A percentile compares a stretch with the other conserved stretches of the same genome.
Evolutionary conservation across 805 yeast species (phyloP).

Genomic region (Saturnispora gosingensis): DNA sequence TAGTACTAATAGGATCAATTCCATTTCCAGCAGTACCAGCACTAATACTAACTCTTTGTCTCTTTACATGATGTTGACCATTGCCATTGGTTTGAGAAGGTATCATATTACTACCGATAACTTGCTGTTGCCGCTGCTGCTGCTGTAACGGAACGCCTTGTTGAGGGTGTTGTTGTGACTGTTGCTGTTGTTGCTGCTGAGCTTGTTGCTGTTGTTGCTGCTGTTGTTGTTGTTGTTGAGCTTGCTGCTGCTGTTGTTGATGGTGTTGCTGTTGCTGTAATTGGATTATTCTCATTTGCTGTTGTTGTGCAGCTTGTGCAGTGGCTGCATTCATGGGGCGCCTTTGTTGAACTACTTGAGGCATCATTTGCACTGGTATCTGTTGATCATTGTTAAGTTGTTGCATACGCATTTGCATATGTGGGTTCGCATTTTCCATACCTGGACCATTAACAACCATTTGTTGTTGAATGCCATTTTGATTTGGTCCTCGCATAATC

Average conservation of each 20-base stretch:
- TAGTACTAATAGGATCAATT: constrained; percentile 13
- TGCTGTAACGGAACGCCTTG: constrained; percentile 10
- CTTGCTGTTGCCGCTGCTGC: constrained; percentile 14
- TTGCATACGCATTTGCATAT: constrained; percentile 9
- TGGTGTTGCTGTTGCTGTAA: constrained; percentile 5
- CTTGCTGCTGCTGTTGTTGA: neutral
- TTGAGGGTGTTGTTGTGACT: constrained; percentile 1
- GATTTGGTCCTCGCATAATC: constrained; percentile 1
- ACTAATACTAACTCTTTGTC: constrained; percentile 14
- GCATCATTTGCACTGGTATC: constrained; percentile 3
- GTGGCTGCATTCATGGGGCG: constrained; percentile 1
- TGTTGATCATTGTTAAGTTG: constrained; percentile 4
- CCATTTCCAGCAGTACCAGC: constrained; percentile 11
- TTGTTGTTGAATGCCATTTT: constrained; percentile 4
- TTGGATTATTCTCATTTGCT: constrained; percentile 1
- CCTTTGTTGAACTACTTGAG: constrained; percentile 4
- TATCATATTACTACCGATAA: constrained; percentile 12
- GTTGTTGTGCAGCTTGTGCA: constrained; percentile 7
- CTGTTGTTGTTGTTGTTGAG: constrained; percentile 11
- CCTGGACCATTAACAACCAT: constrained; percentile 1
- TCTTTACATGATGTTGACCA: constrained; percentile 12
- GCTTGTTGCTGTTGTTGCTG: constrained; percentile 7
- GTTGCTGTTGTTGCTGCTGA: constrained; percentile 3
- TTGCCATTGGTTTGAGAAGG: constrained; percentile 11
- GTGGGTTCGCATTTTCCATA: constrained; percentile 8